A percentile compares a stretch with the other conserved stretches of the same genome.
These are phyloP conservation scores for Kwoniella shivajii DNA, from an alignment of 1,284 basidiomycete genomes.

Conservation along the genomic window DNA sequence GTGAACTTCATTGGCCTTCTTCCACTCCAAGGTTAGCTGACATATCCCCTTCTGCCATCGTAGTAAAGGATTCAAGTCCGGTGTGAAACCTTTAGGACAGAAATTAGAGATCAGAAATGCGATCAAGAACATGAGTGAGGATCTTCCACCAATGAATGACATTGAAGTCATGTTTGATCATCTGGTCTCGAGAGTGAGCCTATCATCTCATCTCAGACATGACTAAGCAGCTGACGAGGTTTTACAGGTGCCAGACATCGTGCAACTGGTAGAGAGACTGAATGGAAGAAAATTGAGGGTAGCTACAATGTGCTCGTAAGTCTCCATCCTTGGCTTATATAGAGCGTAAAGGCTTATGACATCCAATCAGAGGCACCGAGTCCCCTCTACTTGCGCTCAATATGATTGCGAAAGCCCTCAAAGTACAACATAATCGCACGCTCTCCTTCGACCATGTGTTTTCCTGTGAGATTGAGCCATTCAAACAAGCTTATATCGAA, in stretches of 20 bases:
- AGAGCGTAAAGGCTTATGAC: constrained; percentile 10
- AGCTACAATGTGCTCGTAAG: constrained; percentile 83
- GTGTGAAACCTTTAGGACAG: constrained; percentile 32
- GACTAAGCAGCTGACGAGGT: background rate
- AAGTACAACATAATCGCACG: constrained; percentile 66
- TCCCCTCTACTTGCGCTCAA: constrained; percentile 88
- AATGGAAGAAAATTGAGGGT: constrained; percentile 83
- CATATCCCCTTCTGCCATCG: background rate
- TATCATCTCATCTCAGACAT: background rate
- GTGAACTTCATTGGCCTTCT: background rate
- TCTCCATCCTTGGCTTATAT: background rate
- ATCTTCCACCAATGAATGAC: constrained; percentile 74
- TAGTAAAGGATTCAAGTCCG: constrained; percentile 32
- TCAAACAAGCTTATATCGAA: constrained; percentile 98
- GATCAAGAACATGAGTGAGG: constrained; percentile 42
- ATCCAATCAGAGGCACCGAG: constrained; percentile 76
- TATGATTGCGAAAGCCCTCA: constrained; percentile 73
- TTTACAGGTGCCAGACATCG: constrained; percentile 37
- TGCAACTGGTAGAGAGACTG: constrained; percentile 67
- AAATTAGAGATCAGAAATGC: constrained; percentile 27
- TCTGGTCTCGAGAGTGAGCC: constrained; percentile 56
- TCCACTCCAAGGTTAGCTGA: background rate
- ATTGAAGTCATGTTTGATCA: constrained; percentile 84
- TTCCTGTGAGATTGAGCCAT: constrained; percentile 96
- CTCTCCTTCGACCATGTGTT: constrained; percentile 88